Base-by-base conservation (phyloP, 805 yeast species). In the Torulaspora maleeae region DNA sequence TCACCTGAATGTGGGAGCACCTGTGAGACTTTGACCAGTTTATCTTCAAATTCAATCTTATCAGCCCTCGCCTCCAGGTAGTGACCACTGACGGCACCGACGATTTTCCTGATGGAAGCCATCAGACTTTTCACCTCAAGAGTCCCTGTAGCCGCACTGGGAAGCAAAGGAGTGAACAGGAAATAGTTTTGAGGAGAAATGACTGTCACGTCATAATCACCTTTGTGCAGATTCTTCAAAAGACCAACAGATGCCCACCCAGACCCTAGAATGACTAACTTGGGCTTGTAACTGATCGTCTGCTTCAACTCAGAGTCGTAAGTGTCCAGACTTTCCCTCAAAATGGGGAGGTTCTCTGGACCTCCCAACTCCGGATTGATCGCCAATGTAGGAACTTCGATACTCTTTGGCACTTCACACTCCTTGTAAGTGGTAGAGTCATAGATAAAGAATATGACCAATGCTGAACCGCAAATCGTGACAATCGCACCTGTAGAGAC, bases 201-300 rank as follows among this genome's bases (percentile, higher is more conserved):
- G 20, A 82, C 80, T 3, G 84, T 79, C 44, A 81, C 80, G 52
- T 80, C 81, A 60, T 80, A 82, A 52, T 76, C 78, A 35, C 75
- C 75, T 19, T 76, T 71, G 47, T 71, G 71, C 43, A 82, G 58
- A 36, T 68, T 66, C 56, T 76, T 78, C 52, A 82, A 67, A 8
- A 80, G 55, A 11, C 81, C 79, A 24, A 78, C 84, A 7, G 84
- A 74, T 2, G 84, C 87, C 87, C 87, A 82, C 37, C 87, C 87
- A 30, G 82, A 74, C 13, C 87, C 87, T 28, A 82, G 67, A 27
- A 82, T 70, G 3, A 82, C 85, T 42, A 82, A 64, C 48, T 74
- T 73, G 28, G 83, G 83, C 59, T 73, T 78, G 49, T 67, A 73
- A 47, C 72, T 68, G 8, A 68, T 48, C n/a, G 63, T 53, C 45